These are phyloP conservation scores for Neurospora intermedia DNA, from an alignment of 495 filamentous ascomycete genomes.

Conservation along the genomic window DNA sequence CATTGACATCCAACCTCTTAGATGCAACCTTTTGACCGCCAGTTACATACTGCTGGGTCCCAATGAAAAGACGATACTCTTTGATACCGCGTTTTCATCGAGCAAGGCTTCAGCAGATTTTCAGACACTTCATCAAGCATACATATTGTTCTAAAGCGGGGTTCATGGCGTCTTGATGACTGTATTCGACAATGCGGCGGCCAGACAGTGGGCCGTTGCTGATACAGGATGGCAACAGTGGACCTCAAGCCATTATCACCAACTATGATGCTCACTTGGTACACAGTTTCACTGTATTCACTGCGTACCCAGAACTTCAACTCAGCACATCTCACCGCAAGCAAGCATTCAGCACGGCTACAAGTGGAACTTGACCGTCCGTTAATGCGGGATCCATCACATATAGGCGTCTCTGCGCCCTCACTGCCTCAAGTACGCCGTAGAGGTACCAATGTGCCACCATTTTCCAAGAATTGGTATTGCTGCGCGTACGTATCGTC, in stretches of 20 bases:
- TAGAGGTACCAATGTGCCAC: neutral
- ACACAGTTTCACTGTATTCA: neutral
- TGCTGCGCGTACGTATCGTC: conserved; percentile 15
- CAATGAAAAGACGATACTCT: neutral
- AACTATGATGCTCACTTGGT: neutral
- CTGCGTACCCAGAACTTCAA: neutral
- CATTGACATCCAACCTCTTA: neutral
- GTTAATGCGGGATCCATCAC: conserved; percentile 19
- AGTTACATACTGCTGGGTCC: neutral
- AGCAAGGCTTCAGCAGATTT: neutral
- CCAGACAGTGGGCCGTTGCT: neutral
- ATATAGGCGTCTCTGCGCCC: too few species aligned
- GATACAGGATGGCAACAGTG: neutral
- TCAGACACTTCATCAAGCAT: neutral
- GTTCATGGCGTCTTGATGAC: neutral
- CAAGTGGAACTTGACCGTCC: neutral
- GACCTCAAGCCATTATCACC: neutral
- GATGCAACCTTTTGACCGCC: neutral
- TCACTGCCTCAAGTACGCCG: conserved; percentile 1
- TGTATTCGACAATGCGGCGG: neutral
- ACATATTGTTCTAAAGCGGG: neutral
- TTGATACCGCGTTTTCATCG: neutral
- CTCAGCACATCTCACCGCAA: neutral
- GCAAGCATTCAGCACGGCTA: neutral
- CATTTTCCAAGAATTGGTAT: conserved; percentile 16